Evolutionary conservation across 345 rosid species (phyloP).

Genomic region (Citropsis articulata): DNA sequence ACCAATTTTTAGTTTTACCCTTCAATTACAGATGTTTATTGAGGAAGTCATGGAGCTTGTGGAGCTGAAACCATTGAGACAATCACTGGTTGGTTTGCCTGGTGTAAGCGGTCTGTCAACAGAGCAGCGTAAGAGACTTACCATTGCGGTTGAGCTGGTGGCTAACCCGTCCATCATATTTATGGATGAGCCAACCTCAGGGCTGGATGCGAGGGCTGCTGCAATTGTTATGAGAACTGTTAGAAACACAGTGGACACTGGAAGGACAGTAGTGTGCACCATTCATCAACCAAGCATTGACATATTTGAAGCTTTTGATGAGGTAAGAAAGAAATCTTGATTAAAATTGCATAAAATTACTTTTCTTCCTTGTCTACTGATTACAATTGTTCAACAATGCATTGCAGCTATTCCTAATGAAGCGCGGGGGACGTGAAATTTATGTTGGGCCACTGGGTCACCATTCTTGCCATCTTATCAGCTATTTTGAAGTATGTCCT

Average conservation of each 20-base stretch:
- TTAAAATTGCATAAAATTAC: background rate
- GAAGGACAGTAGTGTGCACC: conserved; percentile 92
- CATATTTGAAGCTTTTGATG: conserved; percentile 90
- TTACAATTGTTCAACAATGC: background rate
- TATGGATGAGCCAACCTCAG: conserved; percentile 98
- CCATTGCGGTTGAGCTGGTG: conserved; percentile 91
- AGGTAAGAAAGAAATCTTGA: conserved; percentile 35
- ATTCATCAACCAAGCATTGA: conserved; percentile 96
- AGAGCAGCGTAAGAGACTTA: conserved; percentile 85
- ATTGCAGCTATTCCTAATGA: conserved; percentile 35
- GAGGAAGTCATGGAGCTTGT: conserved; percentile 94
- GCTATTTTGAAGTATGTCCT: conserved; percentile 30
- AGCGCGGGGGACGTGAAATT: conserved; percentile 39
- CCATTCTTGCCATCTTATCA: conserved; percentile 25
- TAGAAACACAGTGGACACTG: conserved; percentile 86
- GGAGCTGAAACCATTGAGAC: conserved; percentile 55
- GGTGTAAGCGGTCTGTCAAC: conserved; percentile 84
- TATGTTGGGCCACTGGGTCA: conserved; percentile 39
- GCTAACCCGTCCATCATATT: conserved; percentile 91
- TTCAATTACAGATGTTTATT: conserved; percentile 58
- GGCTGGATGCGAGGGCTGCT: conserved; percentile 93
- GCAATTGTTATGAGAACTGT: conserved; percentile 94
- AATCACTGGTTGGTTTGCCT: conserved; percentile 84
- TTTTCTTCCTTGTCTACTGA: background rate
- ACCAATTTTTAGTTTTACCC: background rate